A percentile compares a stretch with the other conserved stretches of the same genome.
Evolutionary conservation across 768 basidiomycete genomes (phyloP).

Genomic region (Saitozyma sp.): DNA sequence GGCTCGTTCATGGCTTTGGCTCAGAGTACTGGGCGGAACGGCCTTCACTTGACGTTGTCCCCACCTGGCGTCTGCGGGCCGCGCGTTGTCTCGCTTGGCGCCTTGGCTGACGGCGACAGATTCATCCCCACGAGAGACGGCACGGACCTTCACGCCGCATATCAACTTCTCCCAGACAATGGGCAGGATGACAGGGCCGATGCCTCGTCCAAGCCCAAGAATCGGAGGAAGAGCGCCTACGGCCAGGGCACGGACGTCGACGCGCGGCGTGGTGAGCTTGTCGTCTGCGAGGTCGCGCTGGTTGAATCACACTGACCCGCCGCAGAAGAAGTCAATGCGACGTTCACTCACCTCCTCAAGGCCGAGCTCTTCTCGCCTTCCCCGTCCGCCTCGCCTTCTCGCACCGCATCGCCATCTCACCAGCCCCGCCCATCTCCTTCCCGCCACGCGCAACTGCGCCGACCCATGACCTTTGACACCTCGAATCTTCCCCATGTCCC

Average conservation of each 20-base stretch:
- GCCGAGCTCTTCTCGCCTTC: conserved; percentile 54
- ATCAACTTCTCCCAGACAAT: conserved; percentile 62
- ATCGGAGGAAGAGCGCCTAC: conserved; percentile 67
- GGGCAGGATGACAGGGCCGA: conserved; percentile 42
- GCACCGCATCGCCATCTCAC: conserved; percentile 20
- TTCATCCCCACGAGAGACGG: conserved; percentile 67
- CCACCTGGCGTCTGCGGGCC: no score
- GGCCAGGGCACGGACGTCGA: conserved; percentile 63
- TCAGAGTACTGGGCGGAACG: no score
- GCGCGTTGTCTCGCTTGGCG: no score
- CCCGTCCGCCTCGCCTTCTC: conserved; percentile 27
- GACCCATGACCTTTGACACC: conserved; percentile 60
- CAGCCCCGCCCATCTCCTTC: conserved; percentile 27
- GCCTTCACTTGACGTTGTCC: no score
- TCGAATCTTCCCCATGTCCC: conserved; percentile 75
- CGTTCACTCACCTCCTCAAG: conserved; percentile 55
- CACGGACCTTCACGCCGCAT: conserved; percentile 65
- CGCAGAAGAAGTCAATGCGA: conserved; percentile 56
- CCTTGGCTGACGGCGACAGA: conserved; percentile 45
- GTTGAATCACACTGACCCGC: neutral
- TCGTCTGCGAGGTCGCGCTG: neutral
- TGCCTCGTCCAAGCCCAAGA: conserved; percentile 60
- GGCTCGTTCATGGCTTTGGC: no score
- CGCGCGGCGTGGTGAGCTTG: conserved; percentile 22
- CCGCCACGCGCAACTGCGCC: conserved; percentile 35